Conservation (phyloP, 805 yeast genomes). For the Nakazawaea ambrosiae region DNA sequence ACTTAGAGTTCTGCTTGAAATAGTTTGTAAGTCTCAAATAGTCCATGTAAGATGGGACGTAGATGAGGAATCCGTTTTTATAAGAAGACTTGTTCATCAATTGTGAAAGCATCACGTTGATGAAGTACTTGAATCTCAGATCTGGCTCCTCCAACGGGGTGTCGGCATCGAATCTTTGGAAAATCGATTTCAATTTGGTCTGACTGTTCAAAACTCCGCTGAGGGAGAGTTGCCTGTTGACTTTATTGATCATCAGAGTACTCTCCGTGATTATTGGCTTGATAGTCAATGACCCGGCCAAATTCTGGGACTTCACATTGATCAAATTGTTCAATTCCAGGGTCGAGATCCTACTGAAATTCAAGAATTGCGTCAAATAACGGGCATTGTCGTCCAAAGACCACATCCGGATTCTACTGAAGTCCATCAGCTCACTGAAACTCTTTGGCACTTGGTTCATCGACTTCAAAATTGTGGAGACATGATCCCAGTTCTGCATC, state of each 20-base stretch:
- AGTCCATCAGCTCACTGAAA: conserved; percentile 76
- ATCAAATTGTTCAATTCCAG: conserved; percentile 73
- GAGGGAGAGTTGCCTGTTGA: conserved; percentile 36
- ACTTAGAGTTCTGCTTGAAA: conserved; percentile 53
- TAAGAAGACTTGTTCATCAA: conserved; percentile 51
- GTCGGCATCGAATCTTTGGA: conserved; percentile 58
- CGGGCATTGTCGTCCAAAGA: conserved; percentile 76
- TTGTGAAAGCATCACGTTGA: conserved; percentile 68
- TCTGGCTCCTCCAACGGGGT: conserved; percentile 67
- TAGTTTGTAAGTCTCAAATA: conserved; percentile 72
- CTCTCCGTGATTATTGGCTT: conserved; percentile 37
- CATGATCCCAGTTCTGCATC: conserved; percentile 91
- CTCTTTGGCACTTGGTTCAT: conserved; percentile 73
- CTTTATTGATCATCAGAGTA: conserved; percentile 50
- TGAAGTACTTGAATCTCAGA: conserved; percentile 74
- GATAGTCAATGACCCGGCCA: conserved; percentile 55
- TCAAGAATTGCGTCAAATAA: conserved; percentile 67
- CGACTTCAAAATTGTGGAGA: conserved; percentile 55
- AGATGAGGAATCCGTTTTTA: conserved; percentile 71
- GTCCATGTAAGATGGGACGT: conserved; percentile 83
- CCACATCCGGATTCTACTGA: conserved; percentile 89
- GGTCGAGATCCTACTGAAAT: conserved; percentile 68
- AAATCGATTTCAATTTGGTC: conserved; percentile 57
- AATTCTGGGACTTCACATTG: conserved; percentile 40
- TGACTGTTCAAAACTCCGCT: conserved; percentile 24